A percentile compares a stretch with the other conserved stretches of the same genome.
Conservation (phyloP, 371 early-diverging fungal species). For the Parasitella parasitica region DNA sequence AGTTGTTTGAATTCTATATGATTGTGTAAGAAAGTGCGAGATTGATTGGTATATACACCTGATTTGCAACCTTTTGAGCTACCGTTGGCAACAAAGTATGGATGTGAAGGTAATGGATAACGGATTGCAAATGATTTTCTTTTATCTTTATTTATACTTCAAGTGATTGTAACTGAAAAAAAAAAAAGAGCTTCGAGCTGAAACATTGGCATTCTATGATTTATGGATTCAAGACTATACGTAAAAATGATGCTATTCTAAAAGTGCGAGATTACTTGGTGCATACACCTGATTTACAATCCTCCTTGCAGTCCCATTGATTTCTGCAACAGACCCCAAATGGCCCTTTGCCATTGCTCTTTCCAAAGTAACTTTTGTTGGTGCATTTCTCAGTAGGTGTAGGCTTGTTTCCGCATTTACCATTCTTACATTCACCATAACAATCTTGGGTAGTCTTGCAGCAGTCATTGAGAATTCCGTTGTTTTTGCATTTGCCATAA, state of each 20-base stretch:
- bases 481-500: not conserved
- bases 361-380: conserved; percentile 12
- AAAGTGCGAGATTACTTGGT: not conserved
- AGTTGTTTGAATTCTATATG: no score
- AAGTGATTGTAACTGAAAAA: no score
- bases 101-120: no score
- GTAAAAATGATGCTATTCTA: not conserved
- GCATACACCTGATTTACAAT: conserved; percentile 7
- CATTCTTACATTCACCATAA: not conserved
- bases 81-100: no score
- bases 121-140: no score
- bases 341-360: conserved; percentile 5
- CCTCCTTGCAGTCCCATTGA: conserved; percentile 10
- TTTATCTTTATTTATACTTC: no score
- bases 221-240: not conserved
- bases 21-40: no score
- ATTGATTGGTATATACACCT: no score
- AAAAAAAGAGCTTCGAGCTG: not conserved
- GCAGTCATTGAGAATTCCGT: no score
- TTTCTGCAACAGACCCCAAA: conserved; percentile 13
- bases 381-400: not conserved
- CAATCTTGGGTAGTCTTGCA: not conserved
- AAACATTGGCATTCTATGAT: not conserved
- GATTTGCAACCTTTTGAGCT: no score
- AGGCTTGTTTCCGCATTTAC: not conserved